These are phyloP conservation scores for Cicer chorassanicum DNA, from an alignment of 306 rosid genomes.

Conservation along the genomic window DNA sequence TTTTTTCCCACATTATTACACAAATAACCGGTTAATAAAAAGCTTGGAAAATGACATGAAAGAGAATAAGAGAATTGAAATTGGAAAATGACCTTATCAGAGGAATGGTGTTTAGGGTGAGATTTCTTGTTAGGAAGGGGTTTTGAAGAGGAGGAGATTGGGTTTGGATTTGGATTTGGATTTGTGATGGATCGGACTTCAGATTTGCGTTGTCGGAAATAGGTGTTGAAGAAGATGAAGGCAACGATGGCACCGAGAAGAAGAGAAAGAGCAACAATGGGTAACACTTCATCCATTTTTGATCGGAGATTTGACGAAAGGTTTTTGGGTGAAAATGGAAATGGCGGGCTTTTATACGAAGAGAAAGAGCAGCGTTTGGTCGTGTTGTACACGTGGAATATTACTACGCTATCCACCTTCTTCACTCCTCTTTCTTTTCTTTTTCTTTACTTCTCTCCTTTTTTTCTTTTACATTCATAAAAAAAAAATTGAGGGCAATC, in stretches of 20 bases:
- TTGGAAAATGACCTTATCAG: slow-evolving; percentile 67
- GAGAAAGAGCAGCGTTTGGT: background rate
- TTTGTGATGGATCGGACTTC: slow-evolving; percentile 74
- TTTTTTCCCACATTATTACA: background rate
- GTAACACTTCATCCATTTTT: slow-evolving; percentile 70
- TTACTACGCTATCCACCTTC: background rate
- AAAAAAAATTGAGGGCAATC: too few relatives aligned
- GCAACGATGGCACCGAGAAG: slow-evolving; percentile 78
- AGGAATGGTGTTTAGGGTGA: slow-evolving; percentile 67
- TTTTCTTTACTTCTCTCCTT: too few relatives aligned
- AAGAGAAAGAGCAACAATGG: slow-evolving; percentile 58
- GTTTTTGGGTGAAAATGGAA: slow-evolving; percentile 11
- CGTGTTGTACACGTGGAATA: slow-evolving; percentile 15
- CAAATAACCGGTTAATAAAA: too few relatives aligned
- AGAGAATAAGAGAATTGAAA: background rate
- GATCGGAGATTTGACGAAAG: background rate
- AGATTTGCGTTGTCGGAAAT: slow-evolving; percentile 73
- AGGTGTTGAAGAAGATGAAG: slow-evolving; percentile 63
- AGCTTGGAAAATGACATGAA: background rate
- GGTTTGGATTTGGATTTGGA: slow-evolving; percentile 68
- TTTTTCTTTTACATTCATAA: too few relatives aligned
- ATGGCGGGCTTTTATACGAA: slow-evolving; percentile 31
- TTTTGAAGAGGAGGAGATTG: slow-evolving; percentile 40
- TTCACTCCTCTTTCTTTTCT: too few relatives aligned
- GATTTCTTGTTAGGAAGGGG: slow-evolving; percentile 56